Evolutionary conservation across 2,329 filamentous ascomycete species (phyloP), one percentile per base, ranked within the genome.

Genomic region (Aspergillus ibericus): DNA sequence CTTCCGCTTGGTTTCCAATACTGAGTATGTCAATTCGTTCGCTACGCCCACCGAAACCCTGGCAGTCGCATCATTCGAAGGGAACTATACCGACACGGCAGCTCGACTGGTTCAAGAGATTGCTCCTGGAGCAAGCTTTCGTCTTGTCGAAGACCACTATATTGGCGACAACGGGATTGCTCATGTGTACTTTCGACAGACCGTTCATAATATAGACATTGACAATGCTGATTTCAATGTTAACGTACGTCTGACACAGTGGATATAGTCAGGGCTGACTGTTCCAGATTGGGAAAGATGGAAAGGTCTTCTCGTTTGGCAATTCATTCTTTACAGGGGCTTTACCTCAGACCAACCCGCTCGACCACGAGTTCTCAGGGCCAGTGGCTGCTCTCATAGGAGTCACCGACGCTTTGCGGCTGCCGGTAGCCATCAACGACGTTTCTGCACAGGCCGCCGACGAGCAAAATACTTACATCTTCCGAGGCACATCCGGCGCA

Each of bases 201-300:
- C 58, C 1, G 51, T 46, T 5, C 55, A 62, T 47, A 60, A 35
- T 15, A 46, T 63, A 10, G 62, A 64, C n/a, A 61, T 63, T 46
- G 60, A 59, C 50, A 63, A 64, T 53, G 60, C 60, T 2, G 55
- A 64, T 20, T 59, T 61, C 42, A 62, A 64, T n/a, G 62, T 62
- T 34, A 64, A 64, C 36, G 62, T 64, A 50, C 6, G 58, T 18
- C 44, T n/a, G n/a, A 9, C 4, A 12, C 25, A 12, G 5, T 32
- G 15, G 2, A n/a, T 12, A 4, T 4, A 6, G 1, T 2, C 6
- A 27, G 15, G 15, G 15, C 51, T 53, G 7, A 53, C 27, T 0
- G 8, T 15, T 10, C 8, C 20, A 64, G 62, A 42, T 63, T 27
- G 62, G 55, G 16, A 57, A 57, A 59, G 47, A 61, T 15, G 62